Evolutionary conservation across 257 asterid species (phyloP).

Genomic region (Solanum medicagineum): DNA sequence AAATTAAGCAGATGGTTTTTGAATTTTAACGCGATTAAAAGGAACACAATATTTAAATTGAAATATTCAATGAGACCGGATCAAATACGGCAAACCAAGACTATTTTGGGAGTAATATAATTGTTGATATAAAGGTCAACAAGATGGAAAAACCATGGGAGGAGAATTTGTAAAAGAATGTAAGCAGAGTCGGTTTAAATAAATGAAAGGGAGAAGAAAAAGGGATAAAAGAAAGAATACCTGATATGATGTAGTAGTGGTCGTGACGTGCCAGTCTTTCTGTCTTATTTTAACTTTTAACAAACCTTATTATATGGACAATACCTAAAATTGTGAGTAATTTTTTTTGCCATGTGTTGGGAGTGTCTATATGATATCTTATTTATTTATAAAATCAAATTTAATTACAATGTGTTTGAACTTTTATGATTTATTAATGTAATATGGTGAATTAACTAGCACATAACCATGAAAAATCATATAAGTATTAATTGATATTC

Average conservation of each 20-base stretch:
- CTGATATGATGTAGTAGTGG: neutral
- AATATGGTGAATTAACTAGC: too few relatives aligned
- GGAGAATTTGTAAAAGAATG: neutral
- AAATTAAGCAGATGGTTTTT: neutral
- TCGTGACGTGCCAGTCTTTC: neutral
- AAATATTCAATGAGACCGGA: neutral
- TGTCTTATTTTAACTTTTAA: neutral
- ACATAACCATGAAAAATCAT: too few relatives aligned
- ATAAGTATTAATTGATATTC: too few relatives aligned
- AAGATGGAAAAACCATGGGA: neutral
- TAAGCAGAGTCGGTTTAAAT: neutral
- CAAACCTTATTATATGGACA: too few relatives aligned
- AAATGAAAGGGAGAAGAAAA: neutral
- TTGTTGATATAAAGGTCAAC: neutral
- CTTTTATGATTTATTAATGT: too few relatives aligned
- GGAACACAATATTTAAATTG: neutral
- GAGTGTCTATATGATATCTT: too few relatives aligned
- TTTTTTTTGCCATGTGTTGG: too few relatives aligned
- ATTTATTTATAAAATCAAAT: too few relatives aligned
- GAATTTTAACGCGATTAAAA: neutral
- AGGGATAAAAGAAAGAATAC: neutral
- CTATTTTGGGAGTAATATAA: neutral
- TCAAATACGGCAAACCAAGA: neutral
- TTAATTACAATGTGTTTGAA: too few relatives aligned
- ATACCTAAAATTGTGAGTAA: too few relatives aligned